phyloP scores from a whole-genome alignment of 805 yeast species.

The Vanderwaltozyma yarrowii region DNA sequence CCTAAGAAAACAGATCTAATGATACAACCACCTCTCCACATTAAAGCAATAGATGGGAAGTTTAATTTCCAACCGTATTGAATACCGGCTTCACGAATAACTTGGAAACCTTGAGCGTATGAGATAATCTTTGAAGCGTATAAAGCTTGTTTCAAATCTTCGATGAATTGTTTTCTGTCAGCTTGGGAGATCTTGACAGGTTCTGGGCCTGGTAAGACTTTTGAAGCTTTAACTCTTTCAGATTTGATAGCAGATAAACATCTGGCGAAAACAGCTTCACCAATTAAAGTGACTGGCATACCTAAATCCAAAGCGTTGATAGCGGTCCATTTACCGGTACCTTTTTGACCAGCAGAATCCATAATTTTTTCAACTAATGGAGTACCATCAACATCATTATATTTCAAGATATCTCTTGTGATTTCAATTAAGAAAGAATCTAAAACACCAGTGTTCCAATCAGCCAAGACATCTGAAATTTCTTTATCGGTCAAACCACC shows the following conservation, averaged over 20 bases:
- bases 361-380: conserved; percentile 94
- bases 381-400: conserved; percentile 79
- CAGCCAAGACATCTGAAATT: conserved; percentile 82
- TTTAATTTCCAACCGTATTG: conserved; percentile 95
- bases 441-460: conserved; percentile 95
- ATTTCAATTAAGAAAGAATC: conserved; percentile 96
- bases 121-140: conserved; percentile 98
- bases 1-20: conserved; percentile 97
- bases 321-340: conserved; percentile 99
- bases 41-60: conserved; percentile 96
- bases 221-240: conserved; percentile 84
- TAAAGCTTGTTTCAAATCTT: conserved; percentile 93
- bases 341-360: conserved; percentile 98
- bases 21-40: conserved; percentile 99
- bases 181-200: conserved; percentile 25
- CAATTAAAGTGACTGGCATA: conserved; percentile 95
- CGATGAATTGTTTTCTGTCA: conserved; percentile 80
- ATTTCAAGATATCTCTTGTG: conserved; percentile 88
- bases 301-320: conserved; percentile 96
- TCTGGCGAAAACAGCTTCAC: conserved; percentile 98
- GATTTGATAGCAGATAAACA: conserved; percentile 85
- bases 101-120: conserved; percentile 99
- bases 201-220: conserved; percentile 69
- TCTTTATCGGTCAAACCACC: conserved; percentile 86
- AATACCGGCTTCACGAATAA: conserved; percentile 95